These are phyloP conservation scores for Mortierella claussenii DNA, from an alignment of 192 early-diverging fungal genomes.

Conservation along the genomic window DNA sequence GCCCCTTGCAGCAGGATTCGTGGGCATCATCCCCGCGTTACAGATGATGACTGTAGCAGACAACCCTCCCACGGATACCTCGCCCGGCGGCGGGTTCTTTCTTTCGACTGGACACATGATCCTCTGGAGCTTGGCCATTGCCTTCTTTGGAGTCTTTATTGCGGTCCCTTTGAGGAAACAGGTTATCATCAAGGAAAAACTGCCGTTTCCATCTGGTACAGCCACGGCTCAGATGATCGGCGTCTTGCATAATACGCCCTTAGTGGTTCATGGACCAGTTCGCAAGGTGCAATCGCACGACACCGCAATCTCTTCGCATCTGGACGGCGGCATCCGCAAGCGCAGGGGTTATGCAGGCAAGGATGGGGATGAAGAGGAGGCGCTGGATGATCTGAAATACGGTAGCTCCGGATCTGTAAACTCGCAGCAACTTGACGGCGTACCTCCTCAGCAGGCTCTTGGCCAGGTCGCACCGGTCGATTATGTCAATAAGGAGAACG, in stretches of 20 bases:
- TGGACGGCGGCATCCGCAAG: constrained; percentile 11
- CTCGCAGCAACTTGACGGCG: neutral
- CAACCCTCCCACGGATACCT: constrained; percentile 45
- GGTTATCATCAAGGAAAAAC: constrained; percentile 83
- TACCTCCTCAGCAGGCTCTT: constrained; percentile 5
- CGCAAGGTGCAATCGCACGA: neutral
- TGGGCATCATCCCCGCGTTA: constrained; percentile 87
- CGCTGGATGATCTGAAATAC: constrained; percentile 2
- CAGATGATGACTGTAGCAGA: constrained; percentile 71
- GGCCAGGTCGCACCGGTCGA: constrained; percentile 22
- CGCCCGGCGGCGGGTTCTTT: constrained; percentile 55
- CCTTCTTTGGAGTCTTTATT: constrained; percentile 93
- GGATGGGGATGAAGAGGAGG: constrained; percentile 14
- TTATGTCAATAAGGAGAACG: constrained; percentile 1
- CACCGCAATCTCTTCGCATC: neutral
- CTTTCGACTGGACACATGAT: constrained; percentile 65
- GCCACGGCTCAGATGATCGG: constrained; percentile 89
- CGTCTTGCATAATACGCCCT: constrained; percentile 70
- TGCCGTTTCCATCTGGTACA: constrained; percentile 86
- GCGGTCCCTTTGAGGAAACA: constrained; percentile 82
- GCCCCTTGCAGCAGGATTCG: constrained; percentile 84
- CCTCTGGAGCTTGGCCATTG: constrained; percentile 79
- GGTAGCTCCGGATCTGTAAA: neutral
- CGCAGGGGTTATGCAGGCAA: neutral
- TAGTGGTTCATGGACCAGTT: constrained; percentile 51